Percentiles rank a stretch among this genome's conserved stretches.
These are phyloP conservation scores for Syzygium malaccense DNA, from an alignment of 441 rosid species.

Conservation along the genomic window DNA sequence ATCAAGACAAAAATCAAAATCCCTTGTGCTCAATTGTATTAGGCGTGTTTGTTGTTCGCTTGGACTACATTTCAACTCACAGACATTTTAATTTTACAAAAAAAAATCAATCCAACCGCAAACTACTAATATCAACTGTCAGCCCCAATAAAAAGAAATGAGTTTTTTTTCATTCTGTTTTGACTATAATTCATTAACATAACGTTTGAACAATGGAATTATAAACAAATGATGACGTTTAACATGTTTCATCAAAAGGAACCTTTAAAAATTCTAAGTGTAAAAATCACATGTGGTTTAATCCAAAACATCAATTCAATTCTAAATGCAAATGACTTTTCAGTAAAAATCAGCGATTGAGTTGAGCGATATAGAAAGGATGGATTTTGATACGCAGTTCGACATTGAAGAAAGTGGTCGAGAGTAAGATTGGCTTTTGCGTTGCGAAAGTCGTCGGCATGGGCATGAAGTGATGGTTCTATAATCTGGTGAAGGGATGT, in stretches of 20 bases:
- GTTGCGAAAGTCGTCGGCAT: too few species aligned
- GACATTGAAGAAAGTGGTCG: too few species aligned
- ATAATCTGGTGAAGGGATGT: too few species aligned
- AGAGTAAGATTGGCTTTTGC: too few species aligned
- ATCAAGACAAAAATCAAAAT: background rate
- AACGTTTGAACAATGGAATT: background rate
- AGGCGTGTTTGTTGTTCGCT: background rate
- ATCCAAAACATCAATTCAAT: background rate
- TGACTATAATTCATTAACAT: background rate
- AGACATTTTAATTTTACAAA: background rate
- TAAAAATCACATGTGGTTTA: background rate
- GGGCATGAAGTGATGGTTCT: too few species aligned
- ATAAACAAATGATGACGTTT: background rate
- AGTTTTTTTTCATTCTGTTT: background rate
- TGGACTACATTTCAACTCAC: background rate
- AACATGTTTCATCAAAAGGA: background rate
- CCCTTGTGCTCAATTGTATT: background rate
- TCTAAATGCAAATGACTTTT: too few species aligned
- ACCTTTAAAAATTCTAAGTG: background rate
- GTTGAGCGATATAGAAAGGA: too few species aligned
- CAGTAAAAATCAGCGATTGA: too few species aligned
- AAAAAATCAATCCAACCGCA: rapidly evolving
- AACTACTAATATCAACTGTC: background rate
- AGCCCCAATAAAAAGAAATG: background rate
- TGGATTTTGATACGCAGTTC: too few species aligned